Evolutionary conservation across 2,329 filamentous ascomycete genomes (phyloP).

Genomic region (Trichophyton simii): DNA sequence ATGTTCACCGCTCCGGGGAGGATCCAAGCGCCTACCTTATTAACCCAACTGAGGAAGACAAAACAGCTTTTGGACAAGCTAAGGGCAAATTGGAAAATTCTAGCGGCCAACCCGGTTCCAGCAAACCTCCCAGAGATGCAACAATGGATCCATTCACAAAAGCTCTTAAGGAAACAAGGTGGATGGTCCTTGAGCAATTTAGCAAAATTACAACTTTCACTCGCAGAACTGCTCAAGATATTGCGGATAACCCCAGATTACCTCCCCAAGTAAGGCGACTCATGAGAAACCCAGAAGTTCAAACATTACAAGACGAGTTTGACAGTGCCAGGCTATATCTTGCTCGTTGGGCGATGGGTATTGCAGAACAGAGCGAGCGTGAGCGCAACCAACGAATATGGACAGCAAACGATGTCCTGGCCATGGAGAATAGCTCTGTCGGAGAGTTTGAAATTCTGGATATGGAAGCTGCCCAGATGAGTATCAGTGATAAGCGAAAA

Average conservation of each 20-base stretch:
- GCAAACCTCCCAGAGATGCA: slow-evolving; percentile 43
- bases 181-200: slow-evolving; percentile 93
- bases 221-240: slow-evolving; percentile 75
- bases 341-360: slow-evolving; percentile 95
- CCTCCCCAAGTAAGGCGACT: slow-evolving; percentile 78
- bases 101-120: slow-evolving; percentile 12
- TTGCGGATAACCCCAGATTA: slow-evolving; percentile 80
- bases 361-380: slow-evolving; percentile 88
- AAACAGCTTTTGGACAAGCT: slow-evolving; percentile 57
- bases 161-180: slow-evolving; percentile 84
- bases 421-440: slow-evolving; percentile 86
- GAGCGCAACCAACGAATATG: slow-evolving; percentile 79
- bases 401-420: slow-evolving; percentile 83
- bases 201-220: slow-evolving; percentile 97
- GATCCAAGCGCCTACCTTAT: slow-evolving; percentile 88
- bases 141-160: slow-evolving; percentile 89
- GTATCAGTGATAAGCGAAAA: slow-evolving; percentile 63
- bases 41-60: slow-evolving; percentile 75
- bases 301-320: slow-evolving; percentile 91
- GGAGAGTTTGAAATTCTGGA: slow-evolving; percentile 94
- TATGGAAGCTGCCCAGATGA: slow-evolving; percentile 57
- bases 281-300: slow-evolving; percentile 83
- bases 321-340: slow-evolving; percentile 91
- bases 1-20: slow-evolving; percentile 67
- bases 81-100: slow-evolving; percentile 25